These are phyloP conservation scores for Papiliotrema laurentii DNA, from an alignment of 1,284 basidiomycete genomes.

Conservation along the genomic window DNA sequence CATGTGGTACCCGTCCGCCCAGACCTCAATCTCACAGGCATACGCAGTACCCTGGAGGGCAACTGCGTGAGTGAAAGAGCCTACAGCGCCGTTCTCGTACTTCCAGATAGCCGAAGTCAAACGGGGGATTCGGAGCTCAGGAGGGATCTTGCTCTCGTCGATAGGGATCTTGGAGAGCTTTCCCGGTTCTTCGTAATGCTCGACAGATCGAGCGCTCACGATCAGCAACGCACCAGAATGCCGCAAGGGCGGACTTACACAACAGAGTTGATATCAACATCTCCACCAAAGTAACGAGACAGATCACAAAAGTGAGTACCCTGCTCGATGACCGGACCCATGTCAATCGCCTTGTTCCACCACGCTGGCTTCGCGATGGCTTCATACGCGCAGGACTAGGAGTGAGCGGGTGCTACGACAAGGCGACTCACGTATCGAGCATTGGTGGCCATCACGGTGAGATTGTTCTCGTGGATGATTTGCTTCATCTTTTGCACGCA, in stretches of 20 bases:
- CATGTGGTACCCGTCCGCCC: conserved; percentile 74
- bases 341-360: conserved; percentile 86
- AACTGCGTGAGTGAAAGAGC: conserved; percentile 79
- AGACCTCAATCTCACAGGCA: conserved; percentile 87
- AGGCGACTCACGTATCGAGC: conserved; percentile 75
- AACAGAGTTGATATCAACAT: conserved; percentile 82
- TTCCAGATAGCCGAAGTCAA: conserved; percentile 58
- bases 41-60: conserved; percentile 87
- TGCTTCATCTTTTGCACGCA: conserved; percentile 98
- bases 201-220: conserved; percentile 68
- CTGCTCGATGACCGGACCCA: conserved; percentile 92
- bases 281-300: conserved; percentile 96
- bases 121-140: conserved; percentile 47
- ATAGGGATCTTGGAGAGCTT: conserved; percentile 68
- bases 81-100: conserved; percentile 86
- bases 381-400: conserved; percentile 71
- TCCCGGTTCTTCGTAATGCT: conserved; percentile 88
- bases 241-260: conserved; percentile 35
- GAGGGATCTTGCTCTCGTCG: conserved; percentile 46
- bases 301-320: conserved; percentile 70
- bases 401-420: not conserved
- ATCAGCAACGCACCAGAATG: conserved; percentile 1
- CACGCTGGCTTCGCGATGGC: conserved; percentile 85
- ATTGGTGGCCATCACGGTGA: conserved; percentile 95
- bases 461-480: conserved; percentile 88